phyloP scores from a whole-genome alignment of 768 basidiomycete species.

The Panaeolus cyanescens region DNA sequence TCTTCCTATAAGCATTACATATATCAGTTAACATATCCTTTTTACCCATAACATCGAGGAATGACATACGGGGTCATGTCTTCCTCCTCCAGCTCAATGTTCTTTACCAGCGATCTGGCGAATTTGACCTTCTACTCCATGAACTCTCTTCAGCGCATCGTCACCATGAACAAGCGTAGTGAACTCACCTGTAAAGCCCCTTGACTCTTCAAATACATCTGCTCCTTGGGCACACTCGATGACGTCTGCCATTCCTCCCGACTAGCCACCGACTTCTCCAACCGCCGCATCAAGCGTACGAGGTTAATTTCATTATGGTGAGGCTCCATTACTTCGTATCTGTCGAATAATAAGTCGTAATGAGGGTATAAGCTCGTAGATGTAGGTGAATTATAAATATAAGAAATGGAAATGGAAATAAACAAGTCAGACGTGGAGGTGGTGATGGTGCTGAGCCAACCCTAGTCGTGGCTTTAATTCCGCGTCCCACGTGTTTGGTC shows the following conservation, averaged over 20 bases:
- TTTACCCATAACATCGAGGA: not conserved
- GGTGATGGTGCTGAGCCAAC: not conserved
- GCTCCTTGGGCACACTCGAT: conserved; percentile 14
- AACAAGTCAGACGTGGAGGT: not conserved
- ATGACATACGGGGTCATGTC: conserved; percentile 45
- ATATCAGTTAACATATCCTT: not conserved
- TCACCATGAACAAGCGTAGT: not conserved
- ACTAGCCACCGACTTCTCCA: conserved; percentile 55
- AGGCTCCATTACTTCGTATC: conserved; percentile 3
- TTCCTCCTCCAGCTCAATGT: conserved; percentile 53
- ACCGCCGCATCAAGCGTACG: conserved; percentile 54
- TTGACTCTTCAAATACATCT: conserved; percentile 58
- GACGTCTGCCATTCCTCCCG: conserved; percentile 37
- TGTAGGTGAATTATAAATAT: no score
- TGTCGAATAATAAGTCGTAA: not conserved
- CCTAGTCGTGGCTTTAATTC: conserved; percentile 1
- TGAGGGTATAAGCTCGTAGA: no score
- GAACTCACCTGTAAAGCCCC: conserved; percentile 55
- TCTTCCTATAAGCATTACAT: conserved; percentile 32
- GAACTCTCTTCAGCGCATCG: not conserved
- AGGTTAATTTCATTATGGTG: conserved; percentile 72
- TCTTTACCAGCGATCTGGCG: conserved; percentile 57
- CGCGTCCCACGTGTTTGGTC: not conserved
- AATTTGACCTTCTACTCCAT: conserved; percentile 48
- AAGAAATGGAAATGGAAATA: not conserved